Conservation (phyloP, 2,329 filamentous ascomycete species). For the Ophiostoma sp. region DNA sequence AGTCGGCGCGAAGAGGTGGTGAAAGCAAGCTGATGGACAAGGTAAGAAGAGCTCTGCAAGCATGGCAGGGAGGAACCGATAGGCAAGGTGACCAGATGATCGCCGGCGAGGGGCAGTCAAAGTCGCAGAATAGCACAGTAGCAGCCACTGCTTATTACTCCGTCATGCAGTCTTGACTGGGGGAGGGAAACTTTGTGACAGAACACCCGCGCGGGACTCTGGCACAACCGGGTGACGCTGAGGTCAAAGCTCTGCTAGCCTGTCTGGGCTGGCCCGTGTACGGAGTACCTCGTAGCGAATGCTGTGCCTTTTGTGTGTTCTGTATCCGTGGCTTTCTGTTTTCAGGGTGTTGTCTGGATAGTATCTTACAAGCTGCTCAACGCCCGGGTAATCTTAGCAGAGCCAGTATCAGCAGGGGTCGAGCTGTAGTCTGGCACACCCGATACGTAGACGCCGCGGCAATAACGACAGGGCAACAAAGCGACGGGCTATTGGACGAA, state of each 20-base stretch:
- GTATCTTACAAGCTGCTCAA: too few species aligned
- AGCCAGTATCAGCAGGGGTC: neutral
- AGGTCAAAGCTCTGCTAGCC: neutral
- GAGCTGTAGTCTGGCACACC: neutral
- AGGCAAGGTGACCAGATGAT: neutral
- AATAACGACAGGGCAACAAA: neutral
- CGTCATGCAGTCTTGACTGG: neutral
- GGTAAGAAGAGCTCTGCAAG: neutral
- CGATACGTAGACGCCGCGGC: constrained; percentile 1
- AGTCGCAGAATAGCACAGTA: neutral
- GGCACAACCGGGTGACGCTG: neutral
- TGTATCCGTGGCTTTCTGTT: neutral
- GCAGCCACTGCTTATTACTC: neutral
- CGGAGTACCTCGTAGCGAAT: too few species aligned
- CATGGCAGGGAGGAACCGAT: neutral
- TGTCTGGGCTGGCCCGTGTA: too few species aligned
- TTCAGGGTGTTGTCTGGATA: neutral
- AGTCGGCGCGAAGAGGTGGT: neutral
- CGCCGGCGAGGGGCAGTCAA: too few species aligned
- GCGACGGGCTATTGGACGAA: neutral
- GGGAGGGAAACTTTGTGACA: constrained; percentile 3
- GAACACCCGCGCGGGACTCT: constrained; percentile 3
- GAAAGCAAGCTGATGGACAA: neutral
- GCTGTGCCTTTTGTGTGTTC: too few species aligned
- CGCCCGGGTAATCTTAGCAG: neutral